Conservation (phyloP, 106 monocot genomes). For the Xerophyta viscosa region DNA sequence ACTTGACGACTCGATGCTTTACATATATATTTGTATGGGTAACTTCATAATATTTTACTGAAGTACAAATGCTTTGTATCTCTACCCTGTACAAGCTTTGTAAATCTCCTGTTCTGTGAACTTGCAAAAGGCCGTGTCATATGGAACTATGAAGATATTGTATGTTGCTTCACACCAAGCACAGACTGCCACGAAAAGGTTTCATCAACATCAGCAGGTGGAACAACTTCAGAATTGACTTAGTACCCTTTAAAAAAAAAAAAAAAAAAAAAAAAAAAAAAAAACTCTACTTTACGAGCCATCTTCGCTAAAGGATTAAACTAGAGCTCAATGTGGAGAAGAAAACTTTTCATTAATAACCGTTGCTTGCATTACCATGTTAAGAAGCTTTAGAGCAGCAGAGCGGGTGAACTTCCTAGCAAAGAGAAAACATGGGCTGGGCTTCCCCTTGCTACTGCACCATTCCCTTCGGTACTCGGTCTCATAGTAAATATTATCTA, state of each 20-base stretch:
- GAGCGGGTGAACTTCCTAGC: constrained; percentile 37
- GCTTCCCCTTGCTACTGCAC: constrained; percentile 60
- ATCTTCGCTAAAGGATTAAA: background rate
- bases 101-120: too few relatives aligned
- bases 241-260: background rate
- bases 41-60: too few relatives aligned
- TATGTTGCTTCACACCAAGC: background rate
- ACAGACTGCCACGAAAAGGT: background rate
- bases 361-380: constrained; percentile 12
- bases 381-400: constrained; percentile 28
- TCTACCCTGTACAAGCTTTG: too few relatives aligned
- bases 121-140: too few relatives aligned
- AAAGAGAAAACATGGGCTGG: constrained; percentile 36
- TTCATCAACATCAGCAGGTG: background rate
- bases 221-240: background rate
- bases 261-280: background rate
- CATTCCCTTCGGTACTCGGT: constrained; percentile 92
- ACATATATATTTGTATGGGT: too few relatives aligned
- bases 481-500: constrained; percentile 85
- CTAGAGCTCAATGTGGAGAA: background rate
- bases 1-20: too few relatives aligned
- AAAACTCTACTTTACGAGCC: background rate
- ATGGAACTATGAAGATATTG: background rate
- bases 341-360: background rate
- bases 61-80: too few relatives aligned